phyloP scores from a whole-genome alignment of 805 yeast species.

The Candida rishiriensis region DNA sequence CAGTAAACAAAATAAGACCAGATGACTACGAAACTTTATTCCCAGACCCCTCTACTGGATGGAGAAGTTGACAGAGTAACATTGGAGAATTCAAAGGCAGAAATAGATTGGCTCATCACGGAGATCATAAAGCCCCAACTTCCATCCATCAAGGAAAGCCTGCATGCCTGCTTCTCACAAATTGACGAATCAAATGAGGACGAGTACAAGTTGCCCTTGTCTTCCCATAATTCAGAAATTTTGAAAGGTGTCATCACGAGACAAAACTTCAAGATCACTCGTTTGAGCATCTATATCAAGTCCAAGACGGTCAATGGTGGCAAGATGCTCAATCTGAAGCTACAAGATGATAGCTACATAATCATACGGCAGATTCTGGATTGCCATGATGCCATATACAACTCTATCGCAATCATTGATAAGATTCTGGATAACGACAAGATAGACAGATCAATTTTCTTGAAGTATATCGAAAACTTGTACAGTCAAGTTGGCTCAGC shows the following conservation, averaged over 20 bases:
- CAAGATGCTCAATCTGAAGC: slow-evolving; percentile 34
- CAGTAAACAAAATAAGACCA: too few species aligned
- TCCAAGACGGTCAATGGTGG: slow-evolving; percentile 39
- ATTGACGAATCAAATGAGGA: slow-evolving; percentile 33
- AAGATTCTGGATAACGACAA: slow-evolving; percentile 25
- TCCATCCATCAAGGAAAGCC: slow-evolving; percentile 42
- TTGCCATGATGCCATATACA: slow-evolving; percentile 33
- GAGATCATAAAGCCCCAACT: slow-evolving; percentile 44
- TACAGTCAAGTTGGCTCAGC: slow-evolving; percentile 31
- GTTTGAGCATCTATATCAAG: slow-evolving; percentile 37
- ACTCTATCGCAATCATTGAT: slow-evolving; percentile 40
- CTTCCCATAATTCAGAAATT: slow-evolving; percentile 49
- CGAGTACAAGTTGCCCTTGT: slow-evolving; percentile 52
- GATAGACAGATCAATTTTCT: slow-evolving; percentile 19
- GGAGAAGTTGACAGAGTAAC: slow-evolving; percentile 4
- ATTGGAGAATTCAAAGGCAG: slow-evolving; percentile 17
- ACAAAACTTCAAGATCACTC: slow-evolving; percentile 47
- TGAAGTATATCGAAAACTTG: slow-evolving; percentile 22
- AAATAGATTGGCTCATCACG: slow-evolving; percentile 44
- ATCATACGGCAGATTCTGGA: slow-evolving; percentile 39
- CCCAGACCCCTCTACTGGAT: slow-evolving; percentile 1
- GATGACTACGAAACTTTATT: slow-evolving; percentile 25
- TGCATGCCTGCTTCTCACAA: slow-evolving; percentile 36
- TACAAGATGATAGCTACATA: slow-evolving; percentile 32
- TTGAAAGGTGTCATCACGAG: slow-evolving; percentile 60